Evolutionary conservation across 495 filamentous ascomycete species (phyloP), one percentile per base, ranked within the genome.

Genomic region (Lophium mytilinum): DNA sequence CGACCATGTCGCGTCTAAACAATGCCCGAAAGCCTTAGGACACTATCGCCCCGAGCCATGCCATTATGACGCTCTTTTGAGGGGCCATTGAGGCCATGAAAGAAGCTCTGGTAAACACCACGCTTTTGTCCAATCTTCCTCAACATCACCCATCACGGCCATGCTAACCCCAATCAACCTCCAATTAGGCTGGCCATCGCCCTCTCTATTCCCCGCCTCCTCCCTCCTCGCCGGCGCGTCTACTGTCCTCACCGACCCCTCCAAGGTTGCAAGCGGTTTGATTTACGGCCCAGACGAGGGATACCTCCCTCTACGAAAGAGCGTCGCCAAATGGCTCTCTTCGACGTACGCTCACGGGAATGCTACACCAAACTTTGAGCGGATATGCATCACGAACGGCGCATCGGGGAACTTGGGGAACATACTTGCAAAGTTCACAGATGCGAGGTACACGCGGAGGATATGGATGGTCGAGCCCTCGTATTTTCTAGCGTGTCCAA

Each of bases 391-490:
- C 6, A 55, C 52, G 17, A 55, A 55, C n/a, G 52, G 52, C 4
- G 52, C 52, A 1, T 55, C 52, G 2, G 52, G 39, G 15, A 55
- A 55, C 34, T 41, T 55, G 3, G 52, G 33, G 10, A 46, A 43
- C 30, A 35, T 55, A 10, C 52, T 55, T n/a, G 5, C 52, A 1
- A 11, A 33, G 33, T 55, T 55, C 36, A 55, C 52, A 2, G 52
- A 55, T 19, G 39, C 52, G 15, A 41, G 52, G 4, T 55, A 55
- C 37, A 55, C 52, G 24, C 8, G 52, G 4, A 55, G 46, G 33
- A 55, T 55, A 17, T 55, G 52, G 52, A 55, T 55, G 52, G 46
- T 55, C 17, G 52, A 55, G 52, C 52, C 52, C 7, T 30, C 18
- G 11, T 55, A 55, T 18, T 55, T 55, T 19, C 52, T 55, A 7